These are phyloP conservation scores for Cetraspora pellucida DNA, from an alignment of 192 early-diverging fungal species.

Conservation along the genomic window DNA sequence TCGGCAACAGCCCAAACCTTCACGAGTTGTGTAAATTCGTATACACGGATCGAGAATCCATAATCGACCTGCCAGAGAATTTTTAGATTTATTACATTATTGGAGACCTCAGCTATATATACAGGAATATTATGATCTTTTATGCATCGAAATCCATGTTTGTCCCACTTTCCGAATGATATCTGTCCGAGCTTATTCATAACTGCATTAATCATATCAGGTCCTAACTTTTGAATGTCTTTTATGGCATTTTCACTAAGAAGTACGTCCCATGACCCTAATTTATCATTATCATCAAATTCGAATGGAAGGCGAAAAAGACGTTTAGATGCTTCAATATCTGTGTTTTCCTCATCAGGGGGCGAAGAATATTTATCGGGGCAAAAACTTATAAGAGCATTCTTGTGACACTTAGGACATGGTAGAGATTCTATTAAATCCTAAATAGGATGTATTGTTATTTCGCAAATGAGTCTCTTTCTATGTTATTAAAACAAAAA, in stretches of 20 bases:
- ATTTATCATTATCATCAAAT: constrained; percentile 2
- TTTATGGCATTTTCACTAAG: constrained; percentile 3
- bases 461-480: background rate
- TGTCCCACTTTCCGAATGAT: background rate
- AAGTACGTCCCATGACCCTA: constrained; percentile 7
- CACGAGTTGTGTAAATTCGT: background rate
- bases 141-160: background rate
- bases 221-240: background rate
- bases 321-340: background rate
- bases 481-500: background rate
- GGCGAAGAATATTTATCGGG: background rate
- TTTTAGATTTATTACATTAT: background rate
- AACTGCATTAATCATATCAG: background rate
- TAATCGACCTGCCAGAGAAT: constrained; percentile 25
- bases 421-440: background rate
- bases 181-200: background rate
- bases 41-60: constrained; percentile 7
- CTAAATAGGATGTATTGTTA: background rate
- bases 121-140: background rate
- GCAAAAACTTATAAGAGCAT: background rate
- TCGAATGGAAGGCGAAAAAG: constrained; percentile 24
- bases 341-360: background rate
- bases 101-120: background rate
- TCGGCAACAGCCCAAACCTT: constrained; percentile 17
- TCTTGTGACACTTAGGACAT: background rate